phyloP scores from a whole-genome alignment of 495 filamentous ascomycete genomes.

The Diplogelasinospora grovesii region DNA sequence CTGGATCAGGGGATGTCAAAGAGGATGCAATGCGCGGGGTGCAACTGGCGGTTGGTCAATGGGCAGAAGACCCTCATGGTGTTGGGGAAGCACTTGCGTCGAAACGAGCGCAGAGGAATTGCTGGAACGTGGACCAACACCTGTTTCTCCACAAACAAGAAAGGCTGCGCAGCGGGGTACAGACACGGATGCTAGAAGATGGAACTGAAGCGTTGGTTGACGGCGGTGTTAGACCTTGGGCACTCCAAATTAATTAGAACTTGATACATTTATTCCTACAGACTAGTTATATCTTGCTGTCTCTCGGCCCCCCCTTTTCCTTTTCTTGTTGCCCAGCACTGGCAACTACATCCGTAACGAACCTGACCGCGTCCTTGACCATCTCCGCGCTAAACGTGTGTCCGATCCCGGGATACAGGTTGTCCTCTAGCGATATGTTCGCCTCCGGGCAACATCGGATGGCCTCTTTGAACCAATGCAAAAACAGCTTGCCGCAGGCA shows the following conservation, averaged over 20 bases:
- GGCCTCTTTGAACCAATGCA: conserved; percentile 62
- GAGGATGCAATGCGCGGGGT: conserved; percentile 33
- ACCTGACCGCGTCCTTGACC: conserved; percentile 61
- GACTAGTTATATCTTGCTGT: conserved; percentile 18
- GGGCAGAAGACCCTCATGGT: conserved; percentile 46
- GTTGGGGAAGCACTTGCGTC: conserved; percentile 34
- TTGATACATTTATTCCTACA: no score
- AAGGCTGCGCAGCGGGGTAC: conserved; percentile 27
- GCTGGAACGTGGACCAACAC: conserved; percentile 33
- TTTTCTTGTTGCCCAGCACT: conserved; percentile 4
- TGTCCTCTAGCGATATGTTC: conserved; percentile 59
- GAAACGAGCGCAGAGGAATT: conserved; percentile 46
- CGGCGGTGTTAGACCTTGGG: conserved; percentile 28
- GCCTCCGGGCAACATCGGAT: conserved; percentile 57
- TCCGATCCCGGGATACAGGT: conserved; percentile 62
- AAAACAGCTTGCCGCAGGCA: conserved; percentile 57
- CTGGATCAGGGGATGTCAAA: conserved; percentile 16
- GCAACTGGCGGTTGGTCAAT: conserved; percentile 35
- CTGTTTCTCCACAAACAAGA: conserved; percentile 34
- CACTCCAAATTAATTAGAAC: no score
- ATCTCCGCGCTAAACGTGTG: conserved; percentile 71
- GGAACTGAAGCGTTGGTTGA: conserved; percentile 30
- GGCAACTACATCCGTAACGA: conserved; percentile 50
- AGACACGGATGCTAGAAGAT: conserved; percentile 13
- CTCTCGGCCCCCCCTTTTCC: conserved; percentile 1